Base-by-base conservation (phyloP, 805 yeast genomes). In the Saccharomycopsis sp. region DNA sequence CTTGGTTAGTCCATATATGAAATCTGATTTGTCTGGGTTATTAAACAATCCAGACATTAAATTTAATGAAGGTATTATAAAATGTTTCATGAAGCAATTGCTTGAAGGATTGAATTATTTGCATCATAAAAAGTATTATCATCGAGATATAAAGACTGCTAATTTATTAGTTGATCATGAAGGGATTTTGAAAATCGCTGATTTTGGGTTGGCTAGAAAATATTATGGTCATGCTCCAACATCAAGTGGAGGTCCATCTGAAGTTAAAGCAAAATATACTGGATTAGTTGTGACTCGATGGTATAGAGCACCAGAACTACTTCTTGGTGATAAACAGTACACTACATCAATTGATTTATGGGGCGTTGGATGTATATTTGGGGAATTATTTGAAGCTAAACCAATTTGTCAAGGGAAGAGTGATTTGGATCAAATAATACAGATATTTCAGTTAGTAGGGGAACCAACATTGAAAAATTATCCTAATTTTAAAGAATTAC, bases 281-380 rank as follows among this genome's bases (percentile, higher is more conserved):
- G 72, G 74, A 14, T 71, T 76, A 43, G 98, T 93, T 2, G 97
- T 93, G 29, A 93, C 98, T 0, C 66, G 98, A 54, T 93, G 98
- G 98, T 93, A 94, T 62, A 70, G 98, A 48, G 95, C 98, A 1
- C 98, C 97, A 0, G 98, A 90, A 60, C 70, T 93, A 16, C 71
- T 93, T n/a, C 64, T 93, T 43, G 96, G 96, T 3, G 95, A 88
- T 53, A 72, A 82, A 54, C 68, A 73, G 47, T 90, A 90, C 59
- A 89, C 97, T 2, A 86, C 97, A 0, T 95, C 97, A 0, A 90
- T 90, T 9, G 99, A 93, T 63, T 74, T 94, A 65, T 93, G 99
- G 99, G 97, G 98, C 0, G 77, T 87, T 20, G 97, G 97, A 1
- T 93, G 98, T 64, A 93, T 93, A 0, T 81, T 93, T 59, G 98